Percentiles rank a stretch among this genome's conserved stretches.
These are phyloP conservation scores for Asterella californica DNA, from an alignment of 225 moss, liverwort and hornwort species.

Conservation along the genomic window DNA sequence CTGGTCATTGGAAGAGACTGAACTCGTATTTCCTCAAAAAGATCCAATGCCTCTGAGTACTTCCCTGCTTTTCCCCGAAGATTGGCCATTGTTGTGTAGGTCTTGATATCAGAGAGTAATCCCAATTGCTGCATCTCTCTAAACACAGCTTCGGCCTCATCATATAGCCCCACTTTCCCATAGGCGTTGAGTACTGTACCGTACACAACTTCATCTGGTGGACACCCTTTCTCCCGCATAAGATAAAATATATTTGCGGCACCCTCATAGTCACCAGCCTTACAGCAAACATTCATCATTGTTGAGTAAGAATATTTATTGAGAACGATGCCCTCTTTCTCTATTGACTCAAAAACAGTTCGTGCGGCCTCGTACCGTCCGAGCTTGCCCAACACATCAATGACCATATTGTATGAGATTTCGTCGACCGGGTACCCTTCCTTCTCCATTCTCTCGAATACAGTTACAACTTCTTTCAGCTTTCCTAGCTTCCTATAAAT, in stretches of 20 bases:
- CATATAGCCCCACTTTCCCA: constrained; percentile 69
- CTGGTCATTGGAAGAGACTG: constrained; percentile 60
- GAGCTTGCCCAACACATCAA: constrained; percentile 71
- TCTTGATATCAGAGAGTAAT: constrained; percentile 67
- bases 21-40: constrained; percentile 57
- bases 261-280: constrained; percentile 66
- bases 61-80: constrained; percentile 65
- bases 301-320: constrained; percentile 79
- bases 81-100: constrained; percentile 81
- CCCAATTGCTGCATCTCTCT: constrained; percentile 56
- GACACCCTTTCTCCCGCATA: constrained; percentile 69
- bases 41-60: constrained; percentile 54
- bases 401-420: constrained; percentile 63
- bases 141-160: constrained; percentile 81
- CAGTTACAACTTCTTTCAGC: constrained; percentile 57
- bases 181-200: constrained; percentile 75
- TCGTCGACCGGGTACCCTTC: constrained; percentile 70
- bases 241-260: constrained; percentile 67
- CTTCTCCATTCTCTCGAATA: constrained; percentile 60
- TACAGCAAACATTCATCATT: constrained; percentile 89
- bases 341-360: constrained; percentile 57
- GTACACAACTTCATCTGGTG: constrained; percentile 83
- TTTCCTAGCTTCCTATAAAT: constrained; percentile 63
- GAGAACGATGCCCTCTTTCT: constrained; percentile 65
- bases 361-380: constrained; percentile 64